These are phyloP conservation scores for Coemansia sp. DNA, from an alignment of 192 early-diverging fungal species.

Conservation along the genomic window DNA sequence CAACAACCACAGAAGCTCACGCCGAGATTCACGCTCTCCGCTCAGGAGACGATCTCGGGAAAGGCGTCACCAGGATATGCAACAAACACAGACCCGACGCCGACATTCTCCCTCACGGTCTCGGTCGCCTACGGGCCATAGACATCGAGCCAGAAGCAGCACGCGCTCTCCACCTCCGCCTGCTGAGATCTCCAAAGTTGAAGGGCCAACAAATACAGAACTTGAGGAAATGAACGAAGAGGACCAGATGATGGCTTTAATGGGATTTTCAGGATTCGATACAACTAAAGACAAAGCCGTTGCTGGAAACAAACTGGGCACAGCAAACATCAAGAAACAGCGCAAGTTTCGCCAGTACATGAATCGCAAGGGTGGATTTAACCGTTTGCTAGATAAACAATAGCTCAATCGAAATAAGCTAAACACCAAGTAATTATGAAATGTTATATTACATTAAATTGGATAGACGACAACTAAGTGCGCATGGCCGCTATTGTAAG, in stretches of 20 bases:
- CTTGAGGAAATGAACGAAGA: slow-evolving; percentile 55
- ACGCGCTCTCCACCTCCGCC: slow-evolving; percentile 14
- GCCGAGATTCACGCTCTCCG: slow-evolving; percentile 12
- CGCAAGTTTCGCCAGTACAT: slow-evolving; percentile 91
- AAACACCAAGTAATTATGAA: slow-evolving; percentile 5
- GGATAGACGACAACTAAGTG: slow-evolving; percentile 7
- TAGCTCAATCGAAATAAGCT: neutral
- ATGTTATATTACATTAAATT: slow-evolving; percentile 36
- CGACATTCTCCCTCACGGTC: slow-evolving; percentile 19
- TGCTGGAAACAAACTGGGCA: slow-evolving; percentile 67
- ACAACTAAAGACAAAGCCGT: slow-evolving; percentile 82
- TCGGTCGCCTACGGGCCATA: slow-evolving; percentile 2
- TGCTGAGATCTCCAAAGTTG: neutral
- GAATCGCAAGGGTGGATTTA: slow-evolving; percentile 91
- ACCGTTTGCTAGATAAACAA: slow-evolving; percentile 51
- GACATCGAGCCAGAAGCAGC: slow-evolving; percentile 6
- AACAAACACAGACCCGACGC: neutral
- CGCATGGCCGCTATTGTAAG: neutral
- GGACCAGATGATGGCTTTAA: slow-evolving; percentile 75
- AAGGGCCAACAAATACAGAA: neutral
- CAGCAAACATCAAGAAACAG: slow-evolving; percentile 80
- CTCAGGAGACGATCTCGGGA: slow-evolving; percentile 19
- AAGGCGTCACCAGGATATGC: slow-evolving; percentile 11
- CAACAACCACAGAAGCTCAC: slow-evolving; percentile 6
- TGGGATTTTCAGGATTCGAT: slow-evolving; percentile 89